Percentiles rank a stretch among this genome's conserved stretches.
Evolutionary conservation across 1,284 basidiomycete genomes (phyloP).

Genomic region (Caloboletus firmus): DNA sequence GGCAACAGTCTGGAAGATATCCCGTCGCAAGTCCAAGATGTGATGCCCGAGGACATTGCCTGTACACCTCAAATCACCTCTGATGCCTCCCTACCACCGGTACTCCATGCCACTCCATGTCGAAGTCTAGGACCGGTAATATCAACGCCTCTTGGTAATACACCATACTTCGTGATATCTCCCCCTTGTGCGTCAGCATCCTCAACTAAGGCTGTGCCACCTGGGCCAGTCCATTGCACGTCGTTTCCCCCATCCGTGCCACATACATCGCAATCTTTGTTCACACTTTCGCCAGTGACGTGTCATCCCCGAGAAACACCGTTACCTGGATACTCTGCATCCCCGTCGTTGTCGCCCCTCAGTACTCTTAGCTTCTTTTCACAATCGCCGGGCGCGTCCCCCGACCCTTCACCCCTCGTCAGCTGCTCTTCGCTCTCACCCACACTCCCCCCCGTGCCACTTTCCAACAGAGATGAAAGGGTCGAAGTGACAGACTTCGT

Average conservation of each 20-base stretch:
- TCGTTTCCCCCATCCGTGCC: background rate
- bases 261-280: background rate
- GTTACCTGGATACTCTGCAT: background rate
- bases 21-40: background rate
- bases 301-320: background rate
- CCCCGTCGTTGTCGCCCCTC: slow-evolving; percentile 23
- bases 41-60: slow-evolving; percentile 26
- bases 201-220: background rate
- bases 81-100: background rate
- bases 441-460: background rate
- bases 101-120: background rate
- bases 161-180: background rate
- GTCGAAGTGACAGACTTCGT: background rate
- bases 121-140: background rate
- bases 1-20: slow-evolving; percentile 25
- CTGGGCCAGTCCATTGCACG: background rate
- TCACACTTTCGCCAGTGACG: background rate
- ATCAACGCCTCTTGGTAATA: background rate
- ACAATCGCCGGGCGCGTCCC: slow-evolving; percentile 14
- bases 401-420: background rate
- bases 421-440: slow-evolving; percentile 2
- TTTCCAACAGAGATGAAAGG: background rate
- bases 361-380: slow-evolving; percentile 17
- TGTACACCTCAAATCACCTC: slow-evolving; percentile 12
- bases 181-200: background rate